Base-by-base conservation (phyloP, 495 filamentous ascomycete genomes). In the Gamarada debralockiae region DNA sequence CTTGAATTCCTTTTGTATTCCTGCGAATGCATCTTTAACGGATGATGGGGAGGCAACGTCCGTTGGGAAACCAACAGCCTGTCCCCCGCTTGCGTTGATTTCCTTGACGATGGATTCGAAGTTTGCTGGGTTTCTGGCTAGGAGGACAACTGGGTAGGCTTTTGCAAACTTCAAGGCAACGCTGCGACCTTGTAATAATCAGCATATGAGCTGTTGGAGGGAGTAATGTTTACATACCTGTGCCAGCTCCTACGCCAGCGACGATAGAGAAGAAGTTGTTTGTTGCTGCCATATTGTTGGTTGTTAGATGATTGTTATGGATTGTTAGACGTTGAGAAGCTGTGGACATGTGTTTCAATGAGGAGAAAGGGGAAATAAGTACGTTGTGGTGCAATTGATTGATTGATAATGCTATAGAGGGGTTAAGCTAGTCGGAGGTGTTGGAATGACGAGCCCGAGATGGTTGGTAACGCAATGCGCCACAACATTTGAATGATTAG, bases 221-320 rank as follows among this genome's bases (percentile, higher is more conserved):
- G 46, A 29, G 55, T 43, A 23, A 8, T 33, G 29, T 14, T 6
- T 29, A 50, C 0, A n/a, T 73, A 73, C 84, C 58, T 0, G 86
- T 90, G 51, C 87, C 87, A 31, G 82, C 73, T 18, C 87, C 87
- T 31, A 86, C 86, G 40, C 87, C 87, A 48, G 86, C 87, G 57
- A 92, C 77, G 53, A 90, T 74, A 48, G 86, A 85, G 65, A 86
- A 77, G 57, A 77, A 69, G 58, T 73, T 68, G 7, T 61, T 69
- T 52, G 75, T 56, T 50, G 76, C 60, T 42, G 56, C 56, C 53
- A 57, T 59, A 9, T 48, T 50, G n/a, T 15, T 18, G 38, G 4
- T 17, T 36, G 51, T 17, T 5, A 58, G 24, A 21, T 48, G 52
- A 43, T 55, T 43, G 15, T 25, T 59, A 38, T 21, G 25, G 13